These are phyloP conservation scores for Helichrysum umbraculigerum DNA, from an alignment of 129 eudicot species.

Conservation along the genomic window DNA sequence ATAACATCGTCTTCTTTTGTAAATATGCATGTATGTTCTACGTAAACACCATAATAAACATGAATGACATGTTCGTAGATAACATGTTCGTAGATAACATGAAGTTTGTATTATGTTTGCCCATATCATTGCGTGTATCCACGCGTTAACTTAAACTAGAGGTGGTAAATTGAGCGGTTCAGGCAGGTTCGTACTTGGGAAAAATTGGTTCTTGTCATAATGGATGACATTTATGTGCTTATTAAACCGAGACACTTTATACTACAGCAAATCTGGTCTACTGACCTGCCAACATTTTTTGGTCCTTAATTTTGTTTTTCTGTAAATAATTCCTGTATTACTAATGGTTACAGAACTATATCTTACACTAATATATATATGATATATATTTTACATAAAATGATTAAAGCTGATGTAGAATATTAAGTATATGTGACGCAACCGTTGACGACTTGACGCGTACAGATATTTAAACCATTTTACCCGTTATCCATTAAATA, in stretches of 20 bases:
- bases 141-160: neutral
- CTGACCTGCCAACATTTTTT: neutral
- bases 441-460: neutral
- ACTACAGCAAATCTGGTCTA: neutral
- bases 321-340: neutral
- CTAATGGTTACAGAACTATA: neutral
- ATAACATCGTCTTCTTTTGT: neutral
- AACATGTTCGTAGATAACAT: neutral
- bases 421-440: neutral
- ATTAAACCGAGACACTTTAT: neutral
- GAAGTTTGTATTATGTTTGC: neutral
- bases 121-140: conserved; percentile 3
- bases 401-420: neutral
- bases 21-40: neutral
- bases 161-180: neutral
- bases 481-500: neutral
- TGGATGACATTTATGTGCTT: neutral
- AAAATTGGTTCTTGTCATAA: neutral
- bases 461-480: neutral
- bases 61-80: conserved; percentile 13
- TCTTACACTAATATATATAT: too few species aligned
- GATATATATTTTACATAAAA: neutral
- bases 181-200: neutral
- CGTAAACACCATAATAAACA: neutral
- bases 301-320: too few species aligned